Evolutionary conservation across 1,284 basidiomycete genomes (phyloP).

Genomic region (Irpex lacteus): DNA sequence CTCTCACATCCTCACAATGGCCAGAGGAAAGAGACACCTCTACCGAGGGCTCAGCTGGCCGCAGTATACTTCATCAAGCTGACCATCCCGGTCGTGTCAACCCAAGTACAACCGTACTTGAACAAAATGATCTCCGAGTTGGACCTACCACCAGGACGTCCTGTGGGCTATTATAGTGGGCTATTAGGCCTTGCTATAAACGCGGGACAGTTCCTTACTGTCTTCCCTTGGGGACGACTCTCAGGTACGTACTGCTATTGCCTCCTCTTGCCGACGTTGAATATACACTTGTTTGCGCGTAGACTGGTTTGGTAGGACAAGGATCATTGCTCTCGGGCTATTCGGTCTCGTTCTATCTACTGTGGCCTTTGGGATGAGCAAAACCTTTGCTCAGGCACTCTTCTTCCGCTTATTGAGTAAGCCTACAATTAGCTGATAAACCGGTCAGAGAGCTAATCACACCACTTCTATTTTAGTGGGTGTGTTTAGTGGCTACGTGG

Average conservation of each 20-base stretch:
- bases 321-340: slow-evolving; percentile 55
- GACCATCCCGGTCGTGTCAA: slow-evolving; percentile 25
- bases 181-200: slow-evolving; percentile 21
- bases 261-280: neutral
- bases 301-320: slow-evolving; percentile 59
- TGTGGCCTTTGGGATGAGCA: slow-evolving; percentile 53
- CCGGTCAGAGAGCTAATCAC: neutral
- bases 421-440: neutral
- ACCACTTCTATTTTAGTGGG: slow-evolving; percentile 19
- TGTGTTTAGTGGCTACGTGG: slow-evolving; percentile 55
- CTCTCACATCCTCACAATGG: neutral
- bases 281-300: slow-evolving; percentile 14
- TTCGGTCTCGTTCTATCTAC: slow-evolving; percentile 48
- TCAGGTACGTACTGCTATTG: slow-evolving; percentile 24
- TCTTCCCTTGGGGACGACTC: slow-evolving; percentile 32
- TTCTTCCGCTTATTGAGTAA: slow-evolving; percentile 40
- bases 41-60: slow-evolving; percentile 28
- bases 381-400: slow-evolving; percentile 43
- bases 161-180: slow-evolving; percentile 32
- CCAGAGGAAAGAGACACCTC: slow-evolving; percentile 14
- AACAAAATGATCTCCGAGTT: slow-evolving; percentile 33
- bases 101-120: slow-evolving; percentile 34
- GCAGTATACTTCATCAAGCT: slow-evolving; percentile 30
- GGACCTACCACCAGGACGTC: slow-evolving; percentile 11
- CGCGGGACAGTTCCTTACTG: slow-evolving; percentile 26